Percentiles rank a stretch among this genome's conserved stretches.
These are phyloP conservation scores for Sporothrix brasiliensis DNA, from an alignment of 2,329 filamentous ascomycete species.

Conservation along the genomic window DNA sequence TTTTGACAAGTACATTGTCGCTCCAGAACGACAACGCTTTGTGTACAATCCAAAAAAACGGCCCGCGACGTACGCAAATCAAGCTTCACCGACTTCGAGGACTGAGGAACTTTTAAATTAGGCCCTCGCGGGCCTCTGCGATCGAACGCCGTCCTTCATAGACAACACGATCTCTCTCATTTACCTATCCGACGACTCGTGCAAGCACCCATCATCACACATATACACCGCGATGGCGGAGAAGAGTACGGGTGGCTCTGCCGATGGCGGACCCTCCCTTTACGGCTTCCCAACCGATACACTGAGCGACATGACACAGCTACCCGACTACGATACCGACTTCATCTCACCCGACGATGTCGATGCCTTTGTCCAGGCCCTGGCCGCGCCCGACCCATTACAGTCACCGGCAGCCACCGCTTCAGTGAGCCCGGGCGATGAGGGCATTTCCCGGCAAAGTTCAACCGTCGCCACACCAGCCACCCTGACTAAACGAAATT, in stretches of 20 bases:
- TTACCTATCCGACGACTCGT: not conserved
- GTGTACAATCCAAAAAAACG: not conserved
- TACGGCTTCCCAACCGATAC: slow-evolving; percentile 65
- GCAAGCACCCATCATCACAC: not conserved
- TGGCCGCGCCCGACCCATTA: slow-evolving; percentile 77
- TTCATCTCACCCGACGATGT: slow-evolving; percentile 76
- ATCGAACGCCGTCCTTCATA: slow-evolving; percentile 11
- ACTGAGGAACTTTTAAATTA: not conserved
- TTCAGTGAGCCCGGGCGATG: slow-evolving; percentile 51
- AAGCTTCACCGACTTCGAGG: not conserved
- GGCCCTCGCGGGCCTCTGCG: slow-evolving; percentile 5
- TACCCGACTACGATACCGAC: slow-evolving; percentile 80
- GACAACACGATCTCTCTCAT: not conserved
- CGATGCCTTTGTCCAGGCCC: slow-evolving; percentile 75
- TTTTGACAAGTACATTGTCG: not conserved
- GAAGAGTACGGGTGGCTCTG: slow-evolving; percentile 16
- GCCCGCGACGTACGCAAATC: not conserved
- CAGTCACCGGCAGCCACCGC: slow-evolving; percentile 52
- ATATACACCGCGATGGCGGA: slow-evolving; percentile 24
- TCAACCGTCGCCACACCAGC: slow-evolving; percentile 42
- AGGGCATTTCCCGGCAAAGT: slow-evolving; percentile 40
- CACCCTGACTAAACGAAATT: slow-evolving; percentile 48
- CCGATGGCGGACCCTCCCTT: slow-evolving; percentile 22
- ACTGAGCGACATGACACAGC: slow-evolving; percentile 65
- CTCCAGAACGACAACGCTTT: not conserved